Evolutionary conservation across 495 filamentous ascomycete genomes (phyloP).

Genomic region (Tuber umbilicatum): DNA sequence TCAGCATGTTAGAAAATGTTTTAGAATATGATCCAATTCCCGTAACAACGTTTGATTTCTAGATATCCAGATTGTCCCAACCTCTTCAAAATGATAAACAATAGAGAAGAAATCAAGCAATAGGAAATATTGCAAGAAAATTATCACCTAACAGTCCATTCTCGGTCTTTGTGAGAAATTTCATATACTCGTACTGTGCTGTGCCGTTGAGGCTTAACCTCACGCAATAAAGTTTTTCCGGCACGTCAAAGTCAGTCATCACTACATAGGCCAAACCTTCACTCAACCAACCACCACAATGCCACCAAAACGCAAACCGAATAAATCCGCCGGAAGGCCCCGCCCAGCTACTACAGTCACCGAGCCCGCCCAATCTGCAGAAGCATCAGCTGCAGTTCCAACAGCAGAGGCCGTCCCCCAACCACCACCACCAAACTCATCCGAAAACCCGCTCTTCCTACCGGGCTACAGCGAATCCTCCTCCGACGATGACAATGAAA

Average conservation of each 20-base stretch:
- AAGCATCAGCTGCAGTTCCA: background rate
- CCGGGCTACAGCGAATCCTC: background rate
- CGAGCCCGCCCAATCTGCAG: background rate
- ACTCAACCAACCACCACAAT: background rate
- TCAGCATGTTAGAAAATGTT: too few relatives aligned
- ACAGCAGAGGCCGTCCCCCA: background rate
- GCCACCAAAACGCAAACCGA: background rate
- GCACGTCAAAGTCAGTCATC: background rate
- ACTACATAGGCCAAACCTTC: background rate
- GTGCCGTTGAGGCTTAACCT: background rate
- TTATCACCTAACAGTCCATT: too few relatives aligned
- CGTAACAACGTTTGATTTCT: too few relatives aligned
- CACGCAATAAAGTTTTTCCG: constrained; percentile 1
- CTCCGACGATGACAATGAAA: background rate
- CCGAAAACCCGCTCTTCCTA: constrained; percentile 2
- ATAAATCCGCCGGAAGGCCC: background rate
- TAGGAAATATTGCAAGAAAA: too few relatives aligned
- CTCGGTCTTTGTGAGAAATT: too few relatives aligned
- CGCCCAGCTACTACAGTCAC: background rate
- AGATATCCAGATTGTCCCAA: too few relatives aligned
- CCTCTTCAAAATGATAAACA: too few relatives aligned
- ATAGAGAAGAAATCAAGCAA: too few relatives aligned
- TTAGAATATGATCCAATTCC: too few relatives aligned
- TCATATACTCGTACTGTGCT: too few relatives aligned
- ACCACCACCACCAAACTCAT: background rate